Evolutionary conservation across 352 stramenopile species (phyloP).

Genomic region (Phytophthora rubi): DNA sequence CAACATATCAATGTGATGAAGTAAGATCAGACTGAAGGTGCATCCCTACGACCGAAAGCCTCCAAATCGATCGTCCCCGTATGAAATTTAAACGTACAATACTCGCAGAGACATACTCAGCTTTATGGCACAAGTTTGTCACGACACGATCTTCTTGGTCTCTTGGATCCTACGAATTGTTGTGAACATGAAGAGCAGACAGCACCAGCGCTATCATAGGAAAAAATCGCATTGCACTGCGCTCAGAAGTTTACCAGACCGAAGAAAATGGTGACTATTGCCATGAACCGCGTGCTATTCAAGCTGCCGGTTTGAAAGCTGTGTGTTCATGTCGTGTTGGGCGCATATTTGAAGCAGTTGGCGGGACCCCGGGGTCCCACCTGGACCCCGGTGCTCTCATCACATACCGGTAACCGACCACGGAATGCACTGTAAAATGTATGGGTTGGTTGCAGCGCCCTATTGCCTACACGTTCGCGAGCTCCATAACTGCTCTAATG

Average conservation of each 20-base stretch:
- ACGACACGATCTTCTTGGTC: conserved; percentile 62
- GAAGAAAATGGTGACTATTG: conserved; percentile 67
- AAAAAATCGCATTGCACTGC: conserved; percentile 62
- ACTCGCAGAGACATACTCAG: too few relatives aligned
- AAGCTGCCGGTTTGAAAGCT: conserved; percentile 56
- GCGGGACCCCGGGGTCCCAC: too few relatives aligned
- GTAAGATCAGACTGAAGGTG: background rate
- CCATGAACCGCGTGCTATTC: conserved; percentile 74
- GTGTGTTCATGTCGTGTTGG: too few relatives aligned
- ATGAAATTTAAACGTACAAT: background rate
- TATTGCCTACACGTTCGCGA: too few relatives aligned
- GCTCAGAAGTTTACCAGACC: conserved; percentile 67
- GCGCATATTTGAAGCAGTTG: too few relatives aligned
- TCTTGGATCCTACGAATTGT: conserved; percentile 50
- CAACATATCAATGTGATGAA: background rate
- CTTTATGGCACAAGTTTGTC: conserved; percentile 3
- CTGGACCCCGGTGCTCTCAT: too few relatives aligned
- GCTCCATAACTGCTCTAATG: too few relatives aligned
- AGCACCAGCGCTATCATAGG: conserved; percentile 24
- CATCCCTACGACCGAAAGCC: conserved; percentile 32
- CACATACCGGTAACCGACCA: too few relatives aligned
- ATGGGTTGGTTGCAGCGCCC: too few relatives aligned
- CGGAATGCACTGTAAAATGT: too few relatives aligned
- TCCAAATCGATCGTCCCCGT: conserved; percentile 45
- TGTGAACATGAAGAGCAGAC: background rate